These are phyloP conservation scores for Lactarius hengduanensis DNA, from an alignment of 768 basidiomycete species.

Conservation along the genomic window DNA sequence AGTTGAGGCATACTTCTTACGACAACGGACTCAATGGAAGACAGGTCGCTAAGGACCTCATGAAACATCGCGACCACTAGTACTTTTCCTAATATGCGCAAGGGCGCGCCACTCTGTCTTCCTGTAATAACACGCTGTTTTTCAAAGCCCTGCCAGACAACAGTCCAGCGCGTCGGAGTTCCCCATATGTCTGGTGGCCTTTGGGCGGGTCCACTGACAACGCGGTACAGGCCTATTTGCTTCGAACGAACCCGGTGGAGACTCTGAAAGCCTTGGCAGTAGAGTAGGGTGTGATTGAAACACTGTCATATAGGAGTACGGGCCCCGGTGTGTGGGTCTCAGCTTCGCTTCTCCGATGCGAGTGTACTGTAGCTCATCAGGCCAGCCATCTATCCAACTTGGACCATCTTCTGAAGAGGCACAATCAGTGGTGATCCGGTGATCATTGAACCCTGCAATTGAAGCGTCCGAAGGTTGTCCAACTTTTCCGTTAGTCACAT, in stretches of 20 bases:
- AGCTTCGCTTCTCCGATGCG: background rate
- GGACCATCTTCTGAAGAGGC: background rate
- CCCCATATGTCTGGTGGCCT: conserved; percentile 20
- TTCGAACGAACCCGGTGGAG: no score
- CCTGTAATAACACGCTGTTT: background rate
- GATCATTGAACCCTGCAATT: background rate
- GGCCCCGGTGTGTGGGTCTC: no score
- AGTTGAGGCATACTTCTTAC: no score
- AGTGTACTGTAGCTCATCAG: background rate
- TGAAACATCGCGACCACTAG: conserved; percentile 27
- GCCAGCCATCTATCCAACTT: background rate
- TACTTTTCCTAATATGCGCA: conserved; percentile 35
- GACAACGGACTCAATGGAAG: no score
- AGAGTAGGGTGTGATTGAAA: background rate
- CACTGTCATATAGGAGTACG: no score
- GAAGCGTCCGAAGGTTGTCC: background rate
- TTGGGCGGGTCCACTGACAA: no score
- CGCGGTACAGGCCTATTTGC: no score
- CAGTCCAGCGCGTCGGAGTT: conserved; percentile 29
- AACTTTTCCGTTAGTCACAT: background rate
- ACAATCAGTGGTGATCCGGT: conserved; percentile 1
- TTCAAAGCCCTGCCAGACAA: no score
- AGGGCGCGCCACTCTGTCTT: conserved; percentile 25
- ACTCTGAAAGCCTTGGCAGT: no score
- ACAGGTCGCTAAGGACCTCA: no score